Evolutionary conservation across 2,329 filamentous ascomycete genomes (phyloP).

Genomic region (Fusarium sp.): DNA sequence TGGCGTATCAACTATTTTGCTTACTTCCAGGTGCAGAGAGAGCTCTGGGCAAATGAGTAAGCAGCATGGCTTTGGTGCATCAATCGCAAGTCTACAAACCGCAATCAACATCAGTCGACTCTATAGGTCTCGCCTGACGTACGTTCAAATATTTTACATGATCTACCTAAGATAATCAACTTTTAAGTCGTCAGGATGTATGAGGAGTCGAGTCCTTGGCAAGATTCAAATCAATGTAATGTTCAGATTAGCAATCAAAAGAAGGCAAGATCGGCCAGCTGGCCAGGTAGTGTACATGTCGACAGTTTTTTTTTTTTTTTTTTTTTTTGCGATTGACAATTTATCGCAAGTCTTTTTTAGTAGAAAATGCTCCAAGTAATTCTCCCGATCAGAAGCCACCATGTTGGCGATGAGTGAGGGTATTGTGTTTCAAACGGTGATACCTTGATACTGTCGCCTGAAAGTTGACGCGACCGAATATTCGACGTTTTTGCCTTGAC

Average conservation of each 20-base stretch:
- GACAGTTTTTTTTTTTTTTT: no score
- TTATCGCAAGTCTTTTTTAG: neutral
- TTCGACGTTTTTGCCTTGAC: neutral
- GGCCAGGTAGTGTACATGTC: neutral
- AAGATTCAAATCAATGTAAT: neutral
- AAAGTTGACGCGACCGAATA: neutral
- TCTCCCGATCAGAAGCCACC: neutral
- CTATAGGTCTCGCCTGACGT: no score
- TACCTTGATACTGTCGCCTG: no score
- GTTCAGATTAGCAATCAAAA: neutral
- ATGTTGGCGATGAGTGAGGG: no score
- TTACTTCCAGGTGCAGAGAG: no score
- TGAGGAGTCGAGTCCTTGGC: neutral
- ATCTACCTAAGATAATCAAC: no score
- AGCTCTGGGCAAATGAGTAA: neutral
- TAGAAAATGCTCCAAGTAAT: neutral
- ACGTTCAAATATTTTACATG: no score
- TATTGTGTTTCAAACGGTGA: no score
- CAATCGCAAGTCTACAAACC: no score
- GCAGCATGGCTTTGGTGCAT: neutral
- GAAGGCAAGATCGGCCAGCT: neutral
- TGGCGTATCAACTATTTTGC: no score
- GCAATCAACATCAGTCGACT: neutral
- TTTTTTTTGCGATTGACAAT: neutral
- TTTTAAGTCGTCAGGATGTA: accelerated